Evolutionary conservation across 805 yeast genomes (phyloP).

Genomic region (Kluyveromyces nonfermentans): DNA sequence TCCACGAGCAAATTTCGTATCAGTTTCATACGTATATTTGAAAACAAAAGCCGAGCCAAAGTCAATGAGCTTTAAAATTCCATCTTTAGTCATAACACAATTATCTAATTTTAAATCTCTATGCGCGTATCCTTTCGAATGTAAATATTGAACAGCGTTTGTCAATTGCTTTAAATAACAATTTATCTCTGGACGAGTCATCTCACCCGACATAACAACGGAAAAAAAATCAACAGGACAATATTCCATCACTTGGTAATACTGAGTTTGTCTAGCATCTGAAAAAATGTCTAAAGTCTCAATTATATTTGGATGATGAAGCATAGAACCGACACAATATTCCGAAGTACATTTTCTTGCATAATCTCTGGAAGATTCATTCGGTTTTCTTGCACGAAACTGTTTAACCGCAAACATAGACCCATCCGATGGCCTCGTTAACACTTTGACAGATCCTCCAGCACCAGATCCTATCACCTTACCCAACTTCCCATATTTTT

Average conservation of each 20-base stretch:
- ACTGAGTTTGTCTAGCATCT: constrained; percentile 53
- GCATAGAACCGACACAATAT: constrained; percentile 74
- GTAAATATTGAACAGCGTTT: constrained; percentile 65
- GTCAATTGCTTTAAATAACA: constrained; percentile 71
- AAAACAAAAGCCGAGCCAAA: constrained; percentile 81
- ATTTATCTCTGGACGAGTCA: constrained; percentile 73
- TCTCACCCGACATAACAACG: constrained; percentile 77
- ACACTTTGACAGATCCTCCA: constrained; percentile 74
- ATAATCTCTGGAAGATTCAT: constrained; percentile 65
- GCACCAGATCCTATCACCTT: constrained; percentile 78
- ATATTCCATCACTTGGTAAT: constrained; percentile 78
- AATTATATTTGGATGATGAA: constrained; percentile 73
- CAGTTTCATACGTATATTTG: constrained; percentile 62
- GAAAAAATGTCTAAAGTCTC: constrained; percentile 61
- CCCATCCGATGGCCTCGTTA: constrained; percentile 59
- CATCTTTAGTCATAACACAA: constrained; percentile 66
- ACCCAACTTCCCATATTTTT: constrained; percentile 65
- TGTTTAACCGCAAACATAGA: constrained; percentile 77
- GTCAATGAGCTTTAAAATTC: constrained; percentile 70
- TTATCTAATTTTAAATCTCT: constrained; percentile 76
- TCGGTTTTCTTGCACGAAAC: constrained; percentile 61
- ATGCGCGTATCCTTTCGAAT: constrained; percentile 72
- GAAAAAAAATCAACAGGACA: constrained; percentile 80
- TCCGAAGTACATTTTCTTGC: constrained; percentile 87
- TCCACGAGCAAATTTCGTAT: constrained; percentile 55